phyloP scores from a whole-genome alignment of 225 moss, liverwort and hornwort genomes.

The Bryum argenteum region DNA sequence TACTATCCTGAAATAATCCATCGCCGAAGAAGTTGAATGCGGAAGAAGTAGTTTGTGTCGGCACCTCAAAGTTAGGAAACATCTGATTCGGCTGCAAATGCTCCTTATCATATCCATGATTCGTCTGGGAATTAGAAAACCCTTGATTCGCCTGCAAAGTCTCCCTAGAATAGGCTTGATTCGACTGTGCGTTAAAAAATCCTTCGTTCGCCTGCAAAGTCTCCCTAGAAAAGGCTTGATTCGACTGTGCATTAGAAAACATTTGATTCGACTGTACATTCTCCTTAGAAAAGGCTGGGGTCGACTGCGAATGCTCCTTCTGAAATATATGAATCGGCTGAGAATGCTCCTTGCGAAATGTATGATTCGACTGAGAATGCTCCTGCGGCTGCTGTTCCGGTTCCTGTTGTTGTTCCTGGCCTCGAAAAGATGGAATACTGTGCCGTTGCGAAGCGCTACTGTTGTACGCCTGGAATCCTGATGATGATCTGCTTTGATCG shows the following conservation, averaged over 20 bases:
- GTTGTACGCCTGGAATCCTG: conserved; percentile 25
- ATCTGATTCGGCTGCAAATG: too few species aligned
- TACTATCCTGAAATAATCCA: background rate
- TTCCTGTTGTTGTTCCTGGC: too few species aligned
- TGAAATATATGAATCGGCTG: background rate
- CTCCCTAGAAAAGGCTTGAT: background rate
- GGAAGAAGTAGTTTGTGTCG: background rate
- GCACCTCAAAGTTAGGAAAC: conserved; percentile 14
- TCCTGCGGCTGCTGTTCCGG: too few species aligned
- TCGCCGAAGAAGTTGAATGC: conserved; percentile 4
- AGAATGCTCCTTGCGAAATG: too few species aligned
- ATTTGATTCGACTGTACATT: too few species aligned
- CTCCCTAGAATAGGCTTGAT: too few species aligned
- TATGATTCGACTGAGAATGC: too few species aligned
- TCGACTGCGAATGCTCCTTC: background rate
- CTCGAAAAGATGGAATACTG: background rate
- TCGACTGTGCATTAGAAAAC: background rate
- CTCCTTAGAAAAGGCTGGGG: too few species aligned
- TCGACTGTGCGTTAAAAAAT: background rate
- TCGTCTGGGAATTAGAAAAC: background rate
- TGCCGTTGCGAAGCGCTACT: background rate
- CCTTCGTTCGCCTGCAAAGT: too few species aligned
- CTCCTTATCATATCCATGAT: background rate
- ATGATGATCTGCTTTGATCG: conserved; percentile 24
- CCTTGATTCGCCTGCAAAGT: too few species aligned